These are phyloP conservation scores for Eucalyptus cladocalyx DNA, from an alignment of 345 rosid species.

Conservation along the genomic window DNA sequence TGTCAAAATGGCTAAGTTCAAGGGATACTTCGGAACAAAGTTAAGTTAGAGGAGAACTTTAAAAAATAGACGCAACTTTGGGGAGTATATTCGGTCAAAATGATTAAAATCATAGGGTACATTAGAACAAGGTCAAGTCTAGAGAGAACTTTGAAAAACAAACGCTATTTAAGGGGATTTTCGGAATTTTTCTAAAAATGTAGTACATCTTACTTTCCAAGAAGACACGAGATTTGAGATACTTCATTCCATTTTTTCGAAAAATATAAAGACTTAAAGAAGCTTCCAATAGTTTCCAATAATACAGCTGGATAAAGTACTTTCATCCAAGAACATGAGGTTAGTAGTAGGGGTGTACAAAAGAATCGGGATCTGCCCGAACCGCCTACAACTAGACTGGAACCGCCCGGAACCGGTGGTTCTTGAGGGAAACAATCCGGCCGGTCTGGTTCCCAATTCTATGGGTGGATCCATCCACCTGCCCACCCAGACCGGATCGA, in stretches of 20 bases:
- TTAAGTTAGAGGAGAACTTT: background rate
- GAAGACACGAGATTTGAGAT: background rate
- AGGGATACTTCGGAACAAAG: background rate
- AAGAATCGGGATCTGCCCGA: fast-evolving
- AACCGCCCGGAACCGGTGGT: too few relatives aligned
- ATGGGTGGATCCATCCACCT: fast-evolving
- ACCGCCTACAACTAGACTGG: fast-evolving
- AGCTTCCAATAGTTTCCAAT: background rate
- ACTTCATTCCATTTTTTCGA: background rate
- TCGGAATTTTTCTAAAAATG: background rate
- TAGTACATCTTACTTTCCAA: background rate
- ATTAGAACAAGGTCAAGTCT: background rate
- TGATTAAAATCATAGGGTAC: background rate
- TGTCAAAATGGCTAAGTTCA: background rate
- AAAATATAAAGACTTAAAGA: background rate
- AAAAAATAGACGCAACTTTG: background rate
- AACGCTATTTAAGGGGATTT: background rate
- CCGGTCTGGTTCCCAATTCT: fast-evolving
- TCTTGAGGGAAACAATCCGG: too few relatives aligned
- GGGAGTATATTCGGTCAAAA: background rate
- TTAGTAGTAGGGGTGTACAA: too few relatives aligned
- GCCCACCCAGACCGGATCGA: fast-evolving
- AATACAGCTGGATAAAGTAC: background rate
- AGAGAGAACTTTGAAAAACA: background rate
- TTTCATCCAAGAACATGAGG: background rate